phyloP scores from a whole-genome alignment of 202 grass and related monocot genomes.

The Musa balbisiana region DNA sequence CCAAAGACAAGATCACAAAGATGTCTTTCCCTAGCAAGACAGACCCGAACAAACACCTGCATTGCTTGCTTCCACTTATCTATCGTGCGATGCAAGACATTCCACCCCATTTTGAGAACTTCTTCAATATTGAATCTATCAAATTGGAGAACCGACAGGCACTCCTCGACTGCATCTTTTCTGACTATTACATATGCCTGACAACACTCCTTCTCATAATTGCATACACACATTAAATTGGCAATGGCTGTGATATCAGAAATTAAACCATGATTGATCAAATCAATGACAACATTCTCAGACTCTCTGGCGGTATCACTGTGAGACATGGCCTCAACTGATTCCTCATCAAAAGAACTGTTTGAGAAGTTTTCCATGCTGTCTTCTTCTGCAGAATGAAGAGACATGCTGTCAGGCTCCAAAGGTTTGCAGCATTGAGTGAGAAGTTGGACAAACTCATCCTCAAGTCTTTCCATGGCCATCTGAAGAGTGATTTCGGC shows the following conservation, averaged over 20 bases:
- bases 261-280: constrained; percentile 65
- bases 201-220: constrained; percentile 70
- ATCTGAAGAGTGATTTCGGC: constrained; percentile 53
- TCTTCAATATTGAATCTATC: constrained; percentile 69
- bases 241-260: constrained; percentile 67
- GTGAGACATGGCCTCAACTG: constrained; percentile 43
- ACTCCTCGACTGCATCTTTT: constrained; percentile 60
- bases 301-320: constrained; percentile 29
- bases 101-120: constrained; percentile 55
- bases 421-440: constrained; percentile 49
- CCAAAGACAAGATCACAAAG: constrained; percentile 65
- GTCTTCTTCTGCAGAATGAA: constrained; percentile 54
- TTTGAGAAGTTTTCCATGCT: constrained; percentile 52
- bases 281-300: constrained; percentile 51
- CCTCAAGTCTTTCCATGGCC: constrained; percentile 73
- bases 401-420: constrained; percentile 51
- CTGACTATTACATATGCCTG: constrained; percentile 61
- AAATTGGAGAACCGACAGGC: constrained; percentile 44
- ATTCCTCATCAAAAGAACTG: constrained; percentile 77
- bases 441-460: constrained; percentile 80
- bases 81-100: constrained; percentile 43
- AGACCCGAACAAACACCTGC: constrained; percentile 51
- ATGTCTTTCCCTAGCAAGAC: constrained; percentile 69
- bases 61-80: constrained; percentile 69
- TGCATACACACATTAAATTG: constrained; percentile 69